These are phyloP conservation scores for Lentinula sp. DNA, from an alignment of 768 basidiomycete species.

Conservation along the genomic window DNA sequence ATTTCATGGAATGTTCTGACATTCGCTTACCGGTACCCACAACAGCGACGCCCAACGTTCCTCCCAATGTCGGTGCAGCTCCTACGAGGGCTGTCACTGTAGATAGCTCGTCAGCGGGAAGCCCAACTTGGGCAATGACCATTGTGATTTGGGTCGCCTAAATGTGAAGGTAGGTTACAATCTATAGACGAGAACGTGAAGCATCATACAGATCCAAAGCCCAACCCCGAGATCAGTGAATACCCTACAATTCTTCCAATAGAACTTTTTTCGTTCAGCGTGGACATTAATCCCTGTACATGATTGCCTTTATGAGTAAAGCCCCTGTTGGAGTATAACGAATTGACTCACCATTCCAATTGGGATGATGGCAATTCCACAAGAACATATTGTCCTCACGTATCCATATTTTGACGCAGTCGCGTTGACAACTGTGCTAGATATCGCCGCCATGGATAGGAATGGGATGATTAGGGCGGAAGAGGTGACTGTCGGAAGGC, in stretches of 20 bases:
- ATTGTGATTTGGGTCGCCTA: slow-evolving; percentile 17
- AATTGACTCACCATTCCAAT: slow-evolving; percentile 14
- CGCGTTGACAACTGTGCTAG: slow-evolving; percentile 14
- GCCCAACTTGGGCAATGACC: slow-evolving; percentile 18
- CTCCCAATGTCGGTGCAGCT: slow-evolving; percentile 15
- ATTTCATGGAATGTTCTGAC: too few relatives aligned
- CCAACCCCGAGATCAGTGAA: slow-evolving; percentile 16
- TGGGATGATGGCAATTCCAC: slow-evolving; percentile 12
- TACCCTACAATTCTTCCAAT: slow-evolving; percentile 16
- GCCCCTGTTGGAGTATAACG: neutral
- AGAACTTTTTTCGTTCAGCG: slow-evolving; percentile 15
- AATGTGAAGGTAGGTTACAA: neutral
- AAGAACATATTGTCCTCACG: slow-evolving; percentile 9
- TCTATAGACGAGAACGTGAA: neutral
- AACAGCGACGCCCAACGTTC: slow-evolving; percentile 20
- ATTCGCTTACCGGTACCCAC: slow-evolving; percentile 15
- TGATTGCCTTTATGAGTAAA: neutral
- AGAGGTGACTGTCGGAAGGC: slow-evolving; percentile 13
- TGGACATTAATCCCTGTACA: slow-evolving; percentile 17
- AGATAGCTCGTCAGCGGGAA: slow-evolving; percentile 16
- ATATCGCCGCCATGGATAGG: slow-evolving; percentile 13
- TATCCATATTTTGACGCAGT: slow-evolving; percentile 11
- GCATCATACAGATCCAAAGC: slow-evolving; percentile 17
- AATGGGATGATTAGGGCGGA: slow-evolving; percentile 19
- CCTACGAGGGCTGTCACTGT: slow-evolving; percentile 19